These are phyloP conservation scores for Stephania japonica DNA, from an alignment of 164 flowering plant species.

Conservation along the genomic window DNA sequence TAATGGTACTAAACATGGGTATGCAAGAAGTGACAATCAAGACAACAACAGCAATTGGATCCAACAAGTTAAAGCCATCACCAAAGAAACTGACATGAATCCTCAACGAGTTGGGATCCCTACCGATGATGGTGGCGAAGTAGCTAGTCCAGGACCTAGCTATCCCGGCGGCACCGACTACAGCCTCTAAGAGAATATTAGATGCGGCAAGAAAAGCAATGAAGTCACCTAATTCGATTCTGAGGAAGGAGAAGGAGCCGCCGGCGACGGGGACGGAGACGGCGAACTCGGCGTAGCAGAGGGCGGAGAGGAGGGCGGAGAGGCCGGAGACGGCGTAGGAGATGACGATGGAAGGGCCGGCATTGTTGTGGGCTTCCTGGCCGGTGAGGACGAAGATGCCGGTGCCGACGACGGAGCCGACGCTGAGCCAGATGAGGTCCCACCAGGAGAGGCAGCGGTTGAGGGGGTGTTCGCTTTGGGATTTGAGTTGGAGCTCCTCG, in stretches of 20 bases:
- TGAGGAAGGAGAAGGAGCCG: conserved; percentile 66
- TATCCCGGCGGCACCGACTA: conserved; percentile 70
- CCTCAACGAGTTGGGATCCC: conserved; percentile 40
- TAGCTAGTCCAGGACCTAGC: conserved; percentile 73
- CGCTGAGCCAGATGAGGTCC: conserved; percentile 76
- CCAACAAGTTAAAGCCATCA: conserved; percentile 55
- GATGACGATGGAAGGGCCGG: conserved; percentile 66
- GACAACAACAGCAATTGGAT: conserved; percentile 55
- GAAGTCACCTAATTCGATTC: conserved; percentile 73
- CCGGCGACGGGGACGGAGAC: conserved; percentile 79
- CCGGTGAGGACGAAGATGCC: conserved; percentile 81
- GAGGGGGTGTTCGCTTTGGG: conserved; percentile 48
- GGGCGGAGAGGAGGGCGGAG: conserved; percentile 63
- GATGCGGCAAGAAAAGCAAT: conserved; percentile 63
- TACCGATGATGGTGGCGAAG: conserved; percentile 44
- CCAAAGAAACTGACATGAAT: conserved; percentile 29
- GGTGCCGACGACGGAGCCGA: conserved; percentile 86
- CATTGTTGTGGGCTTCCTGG: conserved; percentile 48
- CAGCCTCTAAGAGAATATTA: conserved; percentile 58
- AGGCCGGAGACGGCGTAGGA: conserved; percentile 57
- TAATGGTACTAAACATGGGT: conserved; percentile 45
- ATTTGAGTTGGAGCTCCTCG: conserved; percentile 37
- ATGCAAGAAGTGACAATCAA: conserved; percentile 36
- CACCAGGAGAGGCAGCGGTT: conserved; percentile 71
- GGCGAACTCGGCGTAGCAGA: conserved; percentile 76